Evolutionary conservation across 179 eudicot genomes (phyloP).

Genomic region (Beta corolliflora): DNA sequence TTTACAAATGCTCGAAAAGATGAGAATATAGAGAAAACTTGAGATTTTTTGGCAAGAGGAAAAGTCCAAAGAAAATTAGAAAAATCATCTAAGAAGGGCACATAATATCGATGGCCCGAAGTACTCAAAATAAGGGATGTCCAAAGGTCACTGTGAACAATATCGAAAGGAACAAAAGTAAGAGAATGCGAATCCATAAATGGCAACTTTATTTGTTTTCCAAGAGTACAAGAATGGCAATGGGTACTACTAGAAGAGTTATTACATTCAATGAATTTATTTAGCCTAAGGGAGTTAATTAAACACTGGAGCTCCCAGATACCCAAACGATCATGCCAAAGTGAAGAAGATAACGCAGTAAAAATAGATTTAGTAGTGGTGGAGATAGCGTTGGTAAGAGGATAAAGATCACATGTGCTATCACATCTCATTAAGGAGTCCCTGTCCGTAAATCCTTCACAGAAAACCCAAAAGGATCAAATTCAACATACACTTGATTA

Average conservation of each 20-base stretch:
- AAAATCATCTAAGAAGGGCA: neutral
- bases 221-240: neutral
- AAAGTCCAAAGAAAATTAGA: neutral
- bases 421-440: no score
- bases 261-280: neutral
- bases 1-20: neutral
- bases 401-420: no score
- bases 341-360: no score
- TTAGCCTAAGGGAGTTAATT: neutral
- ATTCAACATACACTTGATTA: no score
- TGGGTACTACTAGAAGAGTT: neutral
- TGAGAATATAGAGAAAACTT: neutral
- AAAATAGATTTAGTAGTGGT: no score
- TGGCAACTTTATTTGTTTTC: neutral
- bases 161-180: neutral
- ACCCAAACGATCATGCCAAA: no score
- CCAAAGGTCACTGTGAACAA: neutral
- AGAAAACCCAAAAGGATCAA: no score
- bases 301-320: no score
- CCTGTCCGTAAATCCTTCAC: no score
- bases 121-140: neutral
- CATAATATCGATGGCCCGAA: neutral
- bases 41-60: neutral
- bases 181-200: neutral
- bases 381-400: no score